A percentile compares a stretch with the other conserved stretches of the same genome.
These are phyloP conservation scores for Sclerotiophoma versabilis DNA, from an alignment of 2,329 filamentous ascomycete species.

Conservation along the genomic window DNA sequence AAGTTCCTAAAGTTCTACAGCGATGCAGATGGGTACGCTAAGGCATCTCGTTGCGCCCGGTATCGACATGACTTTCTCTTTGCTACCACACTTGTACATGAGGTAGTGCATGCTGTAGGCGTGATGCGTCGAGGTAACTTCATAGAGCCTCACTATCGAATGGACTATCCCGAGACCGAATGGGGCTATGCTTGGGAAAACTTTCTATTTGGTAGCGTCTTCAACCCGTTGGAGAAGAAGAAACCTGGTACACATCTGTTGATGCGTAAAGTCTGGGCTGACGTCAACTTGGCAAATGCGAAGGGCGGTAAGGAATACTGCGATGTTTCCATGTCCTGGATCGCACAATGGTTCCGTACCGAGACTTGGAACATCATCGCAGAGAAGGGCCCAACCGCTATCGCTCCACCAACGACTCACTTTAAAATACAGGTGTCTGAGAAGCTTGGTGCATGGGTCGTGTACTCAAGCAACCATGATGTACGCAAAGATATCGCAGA, in stretches of 20 bases:
- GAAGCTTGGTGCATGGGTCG: constrained; percentile 24
- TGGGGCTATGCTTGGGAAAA: constrained; percentile 49
- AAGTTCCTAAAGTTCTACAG: constrained; percentile 29
- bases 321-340: constrained; percentile 43
- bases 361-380: constrained; percentile 40
- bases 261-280: constrained; percentile 41
- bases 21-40: constrained; percentile 26
- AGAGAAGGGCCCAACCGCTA: constrained; percentile 28
- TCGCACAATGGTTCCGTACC: constrained; percentile 47
- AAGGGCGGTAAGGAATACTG: constrained; percentile 40
- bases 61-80: constrained; percentile 47
- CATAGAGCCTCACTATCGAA: constrained; percentile 35
- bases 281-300: constrained; percentile 11
- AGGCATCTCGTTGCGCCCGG: constrained; percentile 33
- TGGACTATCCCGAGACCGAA: constrained; percentile 38
- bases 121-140: constrained; percentile 40
- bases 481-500: constrained; percentile 22
- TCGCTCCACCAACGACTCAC: constrained; percentile 28
- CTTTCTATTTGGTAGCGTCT: constrained; percentile 44
- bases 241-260: constrained; percentile 29
- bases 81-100: constrained; percentile 42
- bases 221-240: constrained; percentile 39
- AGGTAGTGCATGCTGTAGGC: constrained; percentile 45
- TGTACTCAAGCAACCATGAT: constrained; percentile 23
- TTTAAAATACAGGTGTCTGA: constrained; percentile 34